Evolutionary conservation across 2,329 filamentous ascomycete species (phyloP).

Genomic region (Epichloe gansuensis): DNA sequence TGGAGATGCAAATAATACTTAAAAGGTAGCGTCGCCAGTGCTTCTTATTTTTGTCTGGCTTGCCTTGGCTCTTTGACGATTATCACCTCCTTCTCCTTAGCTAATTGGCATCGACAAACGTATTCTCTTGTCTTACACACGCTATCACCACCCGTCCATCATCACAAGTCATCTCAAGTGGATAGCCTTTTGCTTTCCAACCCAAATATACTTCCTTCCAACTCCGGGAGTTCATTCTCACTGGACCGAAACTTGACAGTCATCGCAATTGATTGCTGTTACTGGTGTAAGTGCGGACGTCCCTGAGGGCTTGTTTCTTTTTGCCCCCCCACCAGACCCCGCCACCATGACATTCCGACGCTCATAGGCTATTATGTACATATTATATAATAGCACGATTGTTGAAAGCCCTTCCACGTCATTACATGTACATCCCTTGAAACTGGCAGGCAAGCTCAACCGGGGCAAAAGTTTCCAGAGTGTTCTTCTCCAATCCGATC

Average conservation of each 20-base stretch:
- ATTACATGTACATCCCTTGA: background rate
- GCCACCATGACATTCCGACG: background rate
- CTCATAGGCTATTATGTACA: background rate
- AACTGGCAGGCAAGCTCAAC: background rate
- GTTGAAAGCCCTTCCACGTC: background rate
- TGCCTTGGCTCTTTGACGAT: background rate
- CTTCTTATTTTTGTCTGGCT: background rate
- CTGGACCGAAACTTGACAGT: background rate
- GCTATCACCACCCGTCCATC: background rate
- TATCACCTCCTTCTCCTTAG: background rate
- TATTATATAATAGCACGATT: background rate
- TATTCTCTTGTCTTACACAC: conserved; percentile 1
- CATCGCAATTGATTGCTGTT: background rate
- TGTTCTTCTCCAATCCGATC: background rate
- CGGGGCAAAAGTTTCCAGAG: background rate
- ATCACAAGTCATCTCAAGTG: background rate
- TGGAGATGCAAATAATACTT: conserved; percentile 6
- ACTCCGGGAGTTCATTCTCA: background rate
- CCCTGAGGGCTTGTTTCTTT: background rate
- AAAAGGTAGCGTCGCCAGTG: conserved; percentile 7
- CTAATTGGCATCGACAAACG: conserved; percentile 2
- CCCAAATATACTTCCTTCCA: background rate
- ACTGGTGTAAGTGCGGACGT: background rate
- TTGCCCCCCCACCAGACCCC: background rate
- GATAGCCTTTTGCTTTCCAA: background rate